A percentile compares a stretch with the other conserved stretches of the same genome.
phyloP scores from a whole-genome alignment of 2,329 filamentous ascomycete species.

The Colletotrichum euphorbiae region DNA sequence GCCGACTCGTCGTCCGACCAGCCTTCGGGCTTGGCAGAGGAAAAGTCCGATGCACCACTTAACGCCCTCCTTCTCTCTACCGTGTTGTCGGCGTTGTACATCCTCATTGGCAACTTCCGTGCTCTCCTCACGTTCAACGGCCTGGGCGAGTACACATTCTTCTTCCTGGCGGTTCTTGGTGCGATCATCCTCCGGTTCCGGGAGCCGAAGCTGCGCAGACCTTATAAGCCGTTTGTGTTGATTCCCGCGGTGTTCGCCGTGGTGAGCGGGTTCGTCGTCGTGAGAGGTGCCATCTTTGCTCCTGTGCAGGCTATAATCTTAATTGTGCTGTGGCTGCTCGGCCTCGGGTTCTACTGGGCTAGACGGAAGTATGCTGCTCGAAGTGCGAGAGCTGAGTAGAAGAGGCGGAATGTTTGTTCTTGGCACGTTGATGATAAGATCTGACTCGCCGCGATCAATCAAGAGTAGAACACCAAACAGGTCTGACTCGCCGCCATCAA shows the following conservation, averaged over 20 bases:
- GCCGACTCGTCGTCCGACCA: constrained; percentile 20
- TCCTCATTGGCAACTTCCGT: constrained; percentile 70
- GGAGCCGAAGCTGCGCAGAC: constrained; percentile 65
- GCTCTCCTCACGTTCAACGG: constrained; percentile 71
- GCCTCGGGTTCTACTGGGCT: constrained; percentile 56
- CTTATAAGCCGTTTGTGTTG: constrained; percentile 65
- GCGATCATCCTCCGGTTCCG: constrained; percentile 67
- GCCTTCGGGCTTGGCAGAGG: constrained; percentile 14
- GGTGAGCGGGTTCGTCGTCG: constrained; percentile 70
- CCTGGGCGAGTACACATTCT: constrained; percentile 71
- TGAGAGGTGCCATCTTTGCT: constrained; percentile 69
- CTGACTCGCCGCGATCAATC: neutral
- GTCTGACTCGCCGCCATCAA: no score
- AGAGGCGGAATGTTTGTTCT: no score
- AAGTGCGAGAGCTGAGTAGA: neutral
- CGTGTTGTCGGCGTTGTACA: constrained; percentile 65
- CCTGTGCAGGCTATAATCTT: constrained; percentile 65
- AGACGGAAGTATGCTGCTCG: constrained; percentile 21
- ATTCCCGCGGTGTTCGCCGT: constrained; percentile 65
- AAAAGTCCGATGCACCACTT: constrained; percentile 61
- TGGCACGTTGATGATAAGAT: no score
- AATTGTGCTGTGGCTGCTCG: constrained; percentile 62
- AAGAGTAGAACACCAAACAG: neutral
- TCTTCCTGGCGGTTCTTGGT: constrained; percentile 71
- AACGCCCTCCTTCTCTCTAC: constrained; percentile 65